phyloP scores from a whole-genome alignment of 176 grass and related monocot genomes.

The Carex littledalei region DNA sequence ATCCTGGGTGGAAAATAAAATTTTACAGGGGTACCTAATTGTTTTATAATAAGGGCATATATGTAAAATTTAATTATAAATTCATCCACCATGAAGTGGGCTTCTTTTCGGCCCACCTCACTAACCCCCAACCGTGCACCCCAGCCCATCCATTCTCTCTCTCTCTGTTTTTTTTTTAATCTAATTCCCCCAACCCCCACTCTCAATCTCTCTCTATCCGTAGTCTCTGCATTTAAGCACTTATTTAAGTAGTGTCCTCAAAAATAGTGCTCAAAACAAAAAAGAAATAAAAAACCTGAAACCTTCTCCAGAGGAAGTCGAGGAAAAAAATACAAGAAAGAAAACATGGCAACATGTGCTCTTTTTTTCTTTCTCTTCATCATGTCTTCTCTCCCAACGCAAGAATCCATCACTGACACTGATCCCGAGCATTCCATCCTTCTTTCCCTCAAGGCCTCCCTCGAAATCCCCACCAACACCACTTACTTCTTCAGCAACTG shows the following conservation, averaged over 20 bases:
- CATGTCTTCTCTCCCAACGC: neutral
- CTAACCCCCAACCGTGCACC: neutral
- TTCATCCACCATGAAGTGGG: slow-evolving; percentile 13
- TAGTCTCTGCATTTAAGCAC: neutral
- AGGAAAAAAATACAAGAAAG: neutral
- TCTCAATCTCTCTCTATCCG: neutral
- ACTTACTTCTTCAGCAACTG: slow-evolving; percentile 40
- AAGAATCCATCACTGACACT: neutral
- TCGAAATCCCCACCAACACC: slow-evolving; percentile 18
- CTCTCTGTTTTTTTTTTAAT: neutral
- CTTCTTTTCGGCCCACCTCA: neutral
- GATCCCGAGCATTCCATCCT: slow-evolving; percentile 35
- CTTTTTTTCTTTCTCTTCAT: slow-evolving; percentile 18
- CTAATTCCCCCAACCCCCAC: neutral
- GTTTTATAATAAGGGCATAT: neutral
- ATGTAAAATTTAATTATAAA: neutral
- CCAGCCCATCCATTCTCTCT: neutral
- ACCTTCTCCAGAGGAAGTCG: neutral
- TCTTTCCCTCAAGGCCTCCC: slow-evolving; percentile 45
- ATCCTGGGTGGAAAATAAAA: neutral
- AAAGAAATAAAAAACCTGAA: neutral
- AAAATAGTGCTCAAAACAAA: neutral
- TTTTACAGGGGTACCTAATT: neutral
- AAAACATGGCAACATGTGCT: slow-evolving; percentile 33
- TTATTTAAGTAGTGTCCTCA: neutral